Evolutionary conservation across 331 rosid genomes (phyloP).

Genomic region (Cydonia oblonga): DNA sequence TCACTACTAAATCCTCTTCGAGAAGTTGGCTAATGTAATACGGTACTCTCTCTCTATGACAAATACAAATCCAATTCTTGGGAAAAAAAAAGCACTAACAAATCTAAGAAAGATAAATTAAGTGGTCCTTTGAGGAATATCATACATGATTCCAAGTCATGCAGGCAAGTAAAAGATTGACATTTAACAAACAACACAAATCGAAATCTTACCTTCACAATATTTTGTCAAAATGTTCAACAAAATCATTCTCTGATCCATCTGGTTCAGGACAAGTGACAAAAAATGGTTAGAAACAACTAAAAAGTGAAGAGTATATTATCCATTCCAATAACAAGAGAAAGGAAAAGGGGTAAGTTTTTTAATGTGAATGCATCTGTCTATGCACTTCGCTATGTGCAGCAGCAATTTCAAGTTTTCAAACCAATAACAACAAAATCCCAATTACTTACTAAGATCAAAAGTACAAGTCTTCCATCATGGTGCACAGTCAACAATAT

Average conservation of each 20-base stretch:
- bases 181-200: background rate
- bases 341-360: background rate
- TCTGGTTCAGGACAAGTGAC: constrained; percentile 14
- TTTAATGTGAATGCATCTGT: background rate
- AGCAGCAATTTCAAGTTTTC: background rate
- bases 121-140: background rate
- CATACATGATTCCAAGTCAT: background rate
- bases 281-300: background rate
- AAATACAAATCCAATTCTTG: background rate
- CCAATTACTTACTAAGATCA: background rate
- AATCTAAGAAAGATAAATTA: background rate
- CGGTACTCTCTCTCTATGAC: background rate
- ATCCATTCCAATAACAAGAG: background rate
- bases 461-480: background rate
- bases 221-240: constrained; percentile 28
- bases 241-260: constrained; percentile 26
- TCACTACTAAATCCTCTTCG: background rate
- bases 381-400: background rate
- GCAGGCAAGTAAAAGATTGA: background rate
- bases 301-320: background rate
- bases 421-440: background rate
- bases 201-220: constrained; percentile 23
- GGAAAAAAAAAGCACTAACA: background rate
- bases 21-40: background rate
- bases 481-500: background rate